Conservation (phyloP, 768 basidiomycete species). For the Lentinula boryana region DNA sequence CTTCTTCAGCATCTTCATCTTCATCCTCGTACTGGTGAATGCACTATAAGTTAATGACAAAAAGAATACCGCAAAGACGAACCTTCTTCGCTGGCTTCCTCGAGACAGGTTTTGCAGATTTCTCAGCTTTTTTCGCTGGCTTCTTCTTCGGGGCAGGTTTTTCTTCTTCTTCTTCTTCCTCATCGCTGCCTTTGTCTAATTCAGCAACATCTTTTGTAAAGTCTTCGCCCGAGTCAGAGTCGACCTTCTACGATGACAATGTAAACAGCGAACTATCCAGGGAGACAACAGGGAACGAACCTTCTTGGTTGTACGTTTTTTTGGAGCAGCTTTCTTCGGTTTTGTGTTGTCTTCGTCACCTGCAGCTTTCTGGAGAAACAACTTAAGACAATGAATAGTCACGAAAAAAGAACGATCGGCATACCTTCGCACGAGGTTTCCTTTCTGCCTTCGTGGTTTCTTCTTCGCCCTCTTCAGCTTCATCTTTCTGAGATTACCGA, state of each 20-base stretch:
- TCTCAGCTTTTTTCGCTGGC: constrained; percentile 33
- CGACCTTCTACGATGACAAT: constrained; percentile 19
- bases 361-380: constrained; percentile 4
- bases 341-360: constrained; percentile 23
- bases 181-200: constrained; percentile 26
- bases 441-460: constrained; percentile 20
- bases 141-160: constrained; percentile 40
- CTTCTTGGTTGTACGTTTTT: constrained; percentile 42
- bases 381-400: neutral
- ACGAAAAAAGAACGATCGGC: neutral
- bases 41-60: neutral
- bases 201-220: constrained; percentile 35
- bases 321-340: constrained; percentile 38
- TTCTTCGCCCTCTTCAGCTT: constrained; percentile 12
- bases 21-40: neutral
- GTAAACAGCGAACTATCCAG: neutral
- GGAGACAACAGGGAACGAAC: constrained; percentile 8
- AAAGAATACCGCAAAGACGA: neutral
- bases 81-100: constrained; percentile 25
- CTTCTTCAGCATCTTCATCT: constrained; percentile 5
- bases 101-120: constrained; percentile 43
- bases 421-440: constrained; percentile 25
- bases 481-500: constrained; percentile 1
- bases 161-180: constrained; percentile 33
- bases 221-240: constrained; percentile 38